These are phyloP conservation scores for Globisporangium iwayamae DNA, from an alignment of 352 stramenopile genomes.

Conservation along the genomic window DNA sequence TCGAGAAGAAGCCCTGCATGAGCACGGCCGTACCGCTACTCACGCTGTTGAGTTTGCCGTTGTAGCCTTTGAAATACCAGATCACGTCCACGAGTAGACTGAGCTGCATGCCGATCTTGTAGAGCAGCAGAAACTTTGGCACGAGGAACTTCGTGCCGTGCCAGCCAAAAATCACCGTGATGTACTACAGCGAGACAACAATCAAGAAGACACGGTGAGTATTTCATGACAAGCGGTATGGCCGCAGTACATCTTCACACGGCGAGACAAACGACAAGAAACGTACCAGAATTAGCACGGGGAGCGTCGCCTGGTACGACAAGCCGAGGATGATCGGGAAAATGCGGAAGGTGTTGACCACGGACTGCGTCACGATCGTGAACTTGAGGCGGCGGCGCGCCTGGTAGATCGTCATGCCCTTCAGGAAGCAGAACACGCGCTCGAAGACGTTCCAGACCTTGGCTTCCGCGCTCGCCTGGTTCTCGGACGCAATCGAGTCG, in stretches of 20 bases:
- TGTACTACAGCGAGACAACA: conserved; percentile 35
- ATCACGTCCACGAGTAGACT: conserved; percentile 82
- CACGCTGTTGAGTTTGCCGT: conserved; percentile 73
- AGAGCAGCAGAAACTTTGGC: conserved; percentile 81
- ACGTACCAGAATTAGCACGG: conserved; percentile 74
- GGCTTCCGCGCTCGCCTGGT: conserved; percentile 48
- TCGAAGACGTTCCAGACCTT: conserved; percentile 83
- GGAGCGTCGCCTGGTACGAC: conserved; percentile 79
- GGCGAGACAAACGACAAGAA: neutral
- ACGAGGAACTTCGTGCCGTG: conserved; percentile 87
- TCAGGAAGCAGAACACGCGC: conserved; percentile 84
- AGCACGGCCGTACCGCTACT: conserved; percentile 76
- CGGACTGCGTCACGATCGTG: conserved; percentile 81
- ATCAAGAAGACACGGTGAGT: neutral
- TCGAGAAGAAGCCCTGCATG: conserved; percentile 86
- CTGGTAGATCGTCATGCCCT: conserved; percentile 88
- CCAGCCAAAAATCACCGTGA: conserved; percentile 85
- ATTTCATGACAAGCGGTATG: neutral
- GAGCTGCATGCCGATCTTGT: conserved; percentile 89
- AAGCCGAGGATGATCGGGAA: conserved; percentile 83
- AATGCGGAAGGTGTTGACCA: conserved; percentile 82
- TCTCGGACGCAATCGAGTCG: conserved; percentile 72
- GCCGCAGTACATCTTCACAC: neutral
- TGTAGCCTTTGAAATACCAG: conserved; percentile 86
- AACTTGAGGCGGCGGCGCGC: conserved; percentile 76